Evolutionary conservation across 2,329 filamentous ascomycete species (phyloP).

Genomic region (Colletotrichum euphorbiae): DNA sequence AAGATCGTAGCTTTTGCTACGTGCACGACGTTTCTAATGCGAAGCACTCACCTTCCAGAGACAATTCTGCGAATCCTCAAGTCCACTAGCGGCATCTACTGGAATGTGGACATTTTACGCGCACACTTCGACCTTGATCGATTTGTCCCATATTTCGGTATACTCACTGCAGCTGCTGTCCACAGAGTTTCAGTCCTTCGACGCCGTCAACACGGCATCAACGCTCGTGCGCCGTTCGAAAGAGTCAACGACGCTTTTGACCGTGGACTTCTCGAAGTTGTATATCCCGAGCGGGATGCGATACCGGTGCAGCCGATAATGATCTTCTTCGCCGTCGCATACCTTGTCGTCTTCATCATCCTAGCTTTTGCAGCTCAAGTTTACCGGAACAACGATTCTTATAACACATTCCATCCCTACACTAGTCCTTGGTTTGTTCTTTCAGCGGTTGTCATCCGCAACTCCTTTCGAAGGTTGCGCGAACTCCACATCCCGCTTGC

Average conservation of each 20-base stretch:
- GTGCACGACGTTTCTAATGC: conserved; percentile 41
- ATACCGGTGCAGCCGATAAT: conserved; percentile 37
- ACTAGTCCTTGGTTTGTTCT: conserved; percentile 49
- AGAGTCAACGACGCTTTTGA: conserved; percentile 31
- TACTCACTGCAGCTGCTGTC: conserved; percentile 60
- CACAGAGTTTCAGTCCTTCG: conserved; percentile 44
- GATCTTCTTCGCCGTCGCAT: conserved; percentile 28
- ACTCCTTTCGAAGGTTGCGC: conserved; percentile 55
- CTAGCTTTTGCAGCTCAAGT: conserved; percentile 29
- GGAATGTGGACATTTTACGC: conserved; percentile 61
- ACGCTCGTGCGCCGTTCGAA: conserved; percentile 21
- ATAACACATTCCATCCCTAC: conserved; percentile 39
- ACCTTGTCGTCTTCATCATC: conserved; percentile 30
- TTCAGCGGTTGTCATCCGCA: conserved; percentile 60
- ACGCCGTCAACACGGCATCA: conserved; percentile 29
- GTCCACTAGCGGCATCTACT: conserved; percentile 56
- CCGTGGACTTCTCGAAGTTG: conserved; percentile 25
- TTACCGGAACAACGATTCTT: conserved; percentile 24
- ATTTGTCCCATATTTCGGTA: conserved; percentile 67
- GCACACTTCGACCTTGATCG: conserved; percentile 64
- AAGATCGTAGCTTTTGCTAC: conserved; percentile 61
- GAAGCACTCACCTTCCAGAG: conserved; percentile 29
- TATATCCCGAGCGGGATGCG: conserved; percentile 32
- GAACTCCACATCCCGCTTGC: conserved; percentile 58
- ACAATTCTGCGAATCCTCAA: conserved; percentile 25